These are phyloP conservation scores for Hirsutella rhossiliensis DNA, from an alignment of 2,329 filamentous ascomycete species.

Conservation along the genomic window DNA sequence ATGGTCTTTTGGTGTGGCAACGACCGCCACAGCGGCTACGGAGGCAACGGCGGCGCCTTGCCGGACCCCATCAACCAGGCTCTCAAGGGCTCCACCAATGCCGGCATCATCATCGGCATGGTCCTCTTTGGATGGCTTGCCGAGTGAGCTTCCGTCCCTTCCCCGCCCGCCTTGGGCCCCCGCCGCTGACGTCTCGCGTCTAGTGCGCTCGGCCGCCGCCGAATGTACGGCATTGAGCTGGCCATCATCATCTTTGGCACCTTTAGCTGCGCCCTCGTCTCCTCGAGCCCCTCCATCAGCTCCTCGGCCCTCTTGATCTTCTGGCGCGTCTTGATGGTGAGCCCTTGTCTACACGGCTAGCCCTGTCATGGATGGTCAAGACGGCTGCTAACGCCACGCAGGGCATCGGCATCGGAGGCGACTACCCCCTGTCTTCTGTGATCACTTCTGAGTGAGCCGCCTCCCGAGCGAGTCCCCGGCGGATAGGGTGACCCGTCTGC, in stretches of 20 bases:
- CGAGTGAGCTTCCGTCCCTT: slow-evolving; percentile 31
- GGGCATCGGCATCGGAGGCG: slow-evolving; percentile 67
- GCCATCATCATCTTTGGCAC: slow-evolving; percentile 62
- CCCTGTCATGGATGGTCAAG: no score
- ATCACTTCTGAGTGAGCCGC: slow-evolving; percentile 58
- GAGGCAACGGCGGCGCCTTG: slow-evolving; percentile 42
- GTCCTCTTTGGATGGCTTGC: slow-evolving; percentile 66
- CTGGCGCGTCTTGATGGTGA: slow-evolving; percentile 62
- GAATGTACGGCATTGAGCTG: slow-evolving; percentile 72
- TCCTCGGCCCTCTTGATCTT: slow-evolving; percentile 54
- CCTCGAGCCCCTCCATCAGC: slow-evolving; percentile 47
- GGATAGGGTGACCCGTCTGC: not conserved
- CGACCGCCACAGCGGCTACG: slow-evolving; percentile 30
- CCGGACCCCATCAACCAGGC: slow-evolving; percentile 57
- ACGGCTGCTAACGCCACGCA: slow-evolving; percentile 6
- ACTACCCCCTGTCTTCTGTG: slow-evolving; percentile 70
- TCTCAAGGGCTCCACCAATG: slow-evolving; percentile 71
- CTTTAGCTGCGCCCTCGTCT: slow-evolving; percentile 51
- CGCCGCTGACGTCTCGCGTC: not conserved
- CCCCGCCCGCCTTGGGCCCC: not conserved
- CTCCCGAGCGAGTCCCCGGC: not conserved
- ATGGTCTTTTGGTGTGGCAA: slow-evolving; percentile 59
- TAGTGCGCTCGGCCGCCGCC: slow-evolving; percentile 56
- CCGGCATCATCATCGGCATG: slow-evolving; percentile 69
- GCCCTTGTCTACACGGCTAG: slow-evolving; percentile 3